Conservation (phyloP, 257 asterid genomes). For the Lithospermum erythrorhizon region DNA sequence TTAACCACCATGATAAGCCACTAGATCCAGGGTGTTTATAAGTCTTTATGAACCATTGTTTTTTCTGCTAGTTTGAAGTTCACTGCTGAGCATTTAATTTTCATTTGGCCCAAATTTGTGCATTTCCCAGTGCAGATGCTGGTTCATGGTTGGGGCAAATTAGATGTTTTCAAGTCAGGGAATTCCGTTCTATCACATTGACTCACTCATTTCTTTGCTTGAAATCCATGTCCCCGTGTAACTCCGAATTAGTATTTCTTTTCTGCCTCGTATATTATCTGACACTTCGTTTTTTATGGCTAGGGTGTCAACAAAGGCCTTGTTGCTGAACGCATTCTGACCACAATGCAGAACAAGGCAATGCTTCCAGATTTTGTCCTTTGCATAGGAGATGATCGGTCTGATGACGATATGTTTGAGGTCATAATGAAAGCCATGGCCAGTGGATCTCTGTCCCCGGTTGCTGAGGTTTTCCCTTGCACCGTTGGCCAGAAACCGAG, state of each 20-base stretch:
- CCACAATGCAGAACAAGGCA: slow-evolving; percentile 39
- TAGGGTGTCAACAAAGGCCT: slow-evolving; percentile 84
- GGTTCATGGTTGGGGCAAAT: too few relatives aligned
- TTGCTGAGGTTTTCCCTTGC: slow-evolving; percentile 73
- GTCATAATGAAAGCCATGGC: slow-evolving; percentile 63
- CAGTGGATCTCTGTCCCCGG: slow-evolving; percentile 48
- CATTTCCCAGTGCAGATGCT: too few relatives aligned
- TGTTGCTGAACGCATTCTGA: slow-evolving; percentile 48
- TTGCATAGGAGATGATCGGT: slow-evolving; percentile 75
- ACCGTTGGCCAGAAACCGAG: slow-evolving; percentile 82
- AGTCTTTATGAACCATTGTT: too few relatives aligned
- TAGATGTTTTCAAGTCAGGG: too few relatives aligned
- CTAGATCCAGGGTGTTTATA: too few relatives aligned
- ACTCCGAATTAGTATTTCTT: neutral
- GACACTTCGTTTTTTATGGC: neutral
- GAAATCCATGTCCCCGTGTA: too few relatives aligned
- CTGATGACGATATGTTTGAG: slow-evolving; percentile 87
- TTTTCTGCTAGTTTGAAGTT: too few relatives aligned
- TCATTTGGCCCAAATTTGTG: too few relatives aligned
- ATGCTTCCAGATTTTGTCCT: slow-evolving; percentile 66
- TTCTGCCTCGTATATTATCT: neutral
- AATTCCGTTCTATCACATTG: too few relatives aligned
- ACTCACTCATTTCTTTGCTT: too few relatives aligned
- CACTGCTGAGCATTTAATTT: too few relatives aligned
- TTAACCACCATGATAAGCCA: too few relatives aligned